Conservation (phyloP, 164 flowering plant species). For the grape (Vitis vinifera) region ASM3070453v1 NC_081811.1:2349501-2350000, state of each 20-base stretch:
- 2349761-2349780: slow-evolving; percentile 70
- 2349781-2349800: slow-evolving; percentile 53
- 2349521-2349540: too few species aligned
- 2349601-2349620: too few species aligned
- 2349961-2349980: too few species aligned
- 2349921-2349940: not conserved
- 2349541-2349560: too few species aligned
- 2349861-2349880: not conserved
- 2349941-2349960: too few species aligned
- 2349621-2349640: too few species aligned
- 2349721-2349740: slow-evolving; percentile 64
- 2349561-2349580: too few species aligned
- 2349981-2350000: too few species aligned
- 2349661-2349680: not conserved
- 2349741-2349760: slow-evolving; percentile 73
- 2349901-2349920: not conserved
- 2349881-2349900: not conserved
- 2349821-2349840: slow-evolving; percentile 70
- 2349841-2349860: slow-evolving; percentile 54
- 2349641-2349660: not conserved
- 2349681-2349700: not conserved
- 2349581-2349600: too few species aligned
- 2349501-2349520: too few species aligned
- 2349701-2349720: not conserved
- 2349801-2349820: slow-evolving; percentile 68